Base-by-base conservation (phyloP, 208 protist genomes). In the Leishmania guyanensis region DNA sequence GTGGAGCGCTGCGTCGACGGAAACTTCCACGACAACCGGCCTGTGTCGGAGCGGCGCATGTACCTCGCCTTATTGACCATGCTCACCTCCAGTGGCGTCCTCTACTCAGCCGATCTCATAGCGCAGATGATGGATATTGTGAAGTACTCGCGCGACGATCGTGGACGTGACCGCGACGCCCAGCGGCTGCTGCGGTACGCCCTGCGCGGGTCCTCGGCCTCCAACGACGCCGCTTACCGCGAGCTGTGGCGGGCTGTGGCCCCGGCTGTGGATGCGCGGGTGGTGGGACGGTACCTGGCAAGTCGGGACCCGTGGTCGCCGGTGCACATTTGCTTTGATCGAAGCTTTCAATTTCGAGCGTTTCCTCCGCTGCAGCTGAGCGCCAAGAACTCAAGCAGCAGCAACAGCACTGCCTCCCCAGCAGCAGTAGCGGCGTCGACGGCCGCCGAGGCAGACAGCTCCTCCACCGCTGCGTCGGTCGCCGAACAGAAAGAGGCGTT, bases 81-180 rank as follows among this genome's bases (percentile, higher is more conserved):
- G 85, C 77, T 97, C 43, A 92, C 90, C 60, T 90, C 91, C 58
- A 91, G 89, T 50, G 94, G 94, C n/a, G 92, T 97, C 29, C 86
- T 97, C 43, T 93, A 93, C 86, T 92, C 92, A 17, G 46, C 90
- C 0, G 94, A 97, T 79, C 83, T 97, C 17, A 82, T 96, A 54
- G 94, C 94, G 43, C 94, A 97, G 80, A 78, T 97, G 48, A 97
- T 97, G 94, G 94, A 97, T 74, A 83, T 95, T 33, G 89, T 97
- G 66, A 97, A 97, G 89, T 97, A 94, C 85, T 89, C 88, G n/a
- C 66, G 70, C 16, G 80, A 88, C 36, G 88, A 90, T 51, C 76
- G 77, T 1, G 77, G 81, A 1, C 86, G 91, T 6, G 92, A 97
- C 86, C 50, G 77, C 3, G 91, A 97, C 69, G 94, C 94, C 48